Base-by-base conservation (phyloP, 306 rosid species). In the Crataegus laevigata region DNA sequence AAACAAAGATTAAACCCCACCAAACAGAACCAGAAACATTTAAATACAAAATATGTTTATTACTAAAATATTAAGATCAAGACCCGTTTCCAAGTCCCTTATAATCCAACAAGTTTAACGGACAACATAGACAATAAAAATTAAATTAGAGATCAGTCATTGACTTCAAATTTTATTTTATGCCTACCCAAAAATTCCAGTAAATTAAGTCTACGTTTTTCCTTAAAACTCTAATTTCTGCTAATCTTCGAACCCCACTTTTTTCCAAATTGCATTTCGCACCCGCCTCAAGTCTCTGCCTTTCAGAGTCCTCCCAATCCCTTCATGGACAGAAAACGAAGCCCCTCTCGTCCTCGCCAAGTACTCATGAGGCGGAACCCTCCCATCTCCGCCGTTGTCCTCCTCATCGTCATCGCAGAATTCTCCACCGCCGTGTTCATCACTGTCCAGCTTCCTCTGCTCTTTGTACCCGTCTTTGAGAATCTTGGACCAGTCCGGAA, bases 221-320 rank as follows among this genome's bases (percentile, higher is more conserved):
- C 24, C 17, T 18, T 72, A 61, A 32, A 63, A 18, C n/a, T 75
- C 61, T 72, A 74, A 60, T 63, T 29, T 25, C 6, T 63, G 19
- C 66, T 29, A 63, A 79, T 82, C 97, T 75, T 94, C 96, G 70
- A 91, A 94, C 19, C 97, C 97, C 9, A 89, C 90, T 76, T 80
- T 86, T 82, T 94, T 82, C 98, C 94, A 94, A 77, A 94, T 90
- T 10, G 97, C 98, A 82, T 94, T 94, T 34, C 98, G 91, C 28
- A 94, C 91, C 43, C 90, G 80, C 55, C 94, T 79, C 82, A 91
- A 76, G 75, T 94, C 98, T 24, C 97, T 86, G 3, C 98, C 98
- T 78, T 94, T 91, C 62, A 94, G 85, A 55, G 98, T 94, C 81
- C 98, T 85, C 62, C 98, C 98, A 47, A 86, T 74, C n/a, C 98